Evolutionary conservation across 1,139 yeast species (phyloP).

Genomic region (Zygoascus meyerae): DNA sequence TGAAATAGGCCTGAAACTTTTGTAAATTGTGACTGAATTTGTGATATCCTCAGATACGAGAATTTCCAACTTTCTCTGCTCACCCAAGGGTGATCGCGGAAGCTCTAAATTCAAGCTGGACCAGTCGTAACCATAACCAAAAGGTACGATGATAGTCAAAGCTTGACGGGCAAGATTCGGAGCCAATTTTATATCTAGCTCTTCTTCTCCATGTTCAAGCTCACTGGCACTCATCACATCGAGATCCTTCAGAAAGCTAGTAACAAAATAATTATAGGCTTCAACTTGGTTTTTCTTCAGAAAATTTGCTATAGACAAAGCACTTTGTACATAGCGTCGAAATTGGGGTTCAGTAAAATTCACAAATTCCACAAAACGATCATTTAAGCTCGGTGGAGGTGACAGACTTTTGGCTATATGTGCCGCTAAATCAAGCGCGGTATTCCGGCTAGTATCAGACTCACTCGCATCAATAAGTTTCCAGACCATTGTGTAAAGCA

Average conservation of each 20-base stretch:
- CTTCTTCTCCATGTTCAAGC: not conserved
- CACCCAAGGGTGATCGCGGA: not conserved
- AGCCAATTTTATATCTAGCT: not conserved
- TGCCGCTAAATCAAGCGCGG: slow-evolving; percentile 51
- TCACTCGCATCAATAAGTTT: slow-evolving; percentile 34
- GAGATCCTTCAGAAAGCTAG: slow-evolving; percentile 1
- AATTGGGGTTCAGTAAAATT: slow-evolving; percentile 5
- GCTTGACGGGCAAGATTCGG: not conserved
- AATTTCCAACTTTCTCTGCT: not conserved
- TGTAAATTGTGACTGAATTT: too few species aligned
- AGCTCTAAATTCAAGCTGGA: not conserved
- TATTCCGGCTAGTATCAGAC: slow-evolving; percentile 16
- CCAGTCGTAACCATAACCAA: not conserved
- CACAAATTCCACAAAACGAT: not conserved
- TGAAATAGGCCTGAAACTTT: slow-evolving; percentile 31
- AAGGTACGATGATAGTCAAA: not conserved
- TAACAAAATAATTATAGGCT: not conserved
- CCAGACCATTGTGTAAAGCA: slow-evolving; percentile 42
- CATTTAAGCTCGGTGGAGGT: slow-evolving; percentile 14
- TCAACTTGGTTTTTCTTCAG: not conserved
- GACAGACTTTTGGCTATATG: slow-evolving; percentile 46
- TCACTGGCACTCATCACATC: slow-evolving; percentile 1
- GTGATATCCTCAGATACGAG: not conserved
- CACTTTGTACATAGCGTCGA: not conserved
- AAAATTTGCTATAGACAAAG: not conserved